A percentile compares a stretch with the other conserved stretches of the same genome.
Conservation (phyloP, 2,329 filamentous ascomycete genomes). For the Curvularia hawaiiensis region DNA sequence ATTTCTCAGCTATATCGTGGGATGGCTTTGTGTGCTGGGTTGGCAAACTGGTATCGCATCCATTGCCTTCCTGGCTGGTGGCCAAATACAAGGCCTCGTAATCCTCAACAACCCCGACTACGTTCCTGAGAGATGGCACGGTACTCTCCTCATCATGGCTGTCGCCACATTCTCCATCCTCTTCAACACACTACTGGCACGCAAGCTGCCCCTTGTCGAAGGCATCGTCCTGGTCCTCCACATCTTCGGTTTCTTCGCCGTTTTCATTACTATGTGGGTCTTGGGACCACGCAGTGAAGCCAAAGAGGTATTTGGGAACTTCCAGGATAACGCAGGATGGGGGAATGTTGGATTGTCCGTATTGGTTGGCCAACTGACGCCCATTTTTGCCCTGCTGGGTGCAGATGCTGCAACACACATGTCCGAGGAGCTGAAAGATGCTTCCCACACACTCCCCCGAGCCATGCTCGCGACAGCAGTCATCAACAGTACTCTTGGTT, state of each 20-base stretch:
- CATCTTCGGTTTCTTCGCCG: conserved; percentile 56
- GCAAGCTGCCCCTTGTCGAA: conserved; percentile 54
- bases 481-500: conserved; percentile 47
- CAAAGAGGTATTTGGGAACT: conserved; percentile 30
- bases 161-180: conserved; percentile 46
- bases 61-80: conserved; percentile 36
- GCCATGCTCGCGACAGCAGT: conserved; percentile 50
- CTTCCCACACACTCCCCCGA: conserved; percentile 42
- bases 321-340: conserved; percentile 37
- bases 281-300: conserved; percentile 30
- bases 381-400: conserved; percentile 32
- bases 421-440: conserved; percentile 44
- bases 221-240: conserved; percentile 55
- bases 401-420: conserved; percentile 40
- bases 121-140: conserved; percentile 53
- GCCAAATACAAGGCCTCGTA: conserved; percentile 41
- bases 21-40: conserved; percentile 51
- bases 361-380: conserved; percentile 30
- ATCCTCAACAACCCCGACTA: conserved; percentile 49
- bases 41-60: conserved; percentile 48
- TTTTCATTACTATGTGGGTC: conserved; percentile 47
- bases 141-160: conserved; percentile 55
- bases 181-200: conserved; percentile 54
- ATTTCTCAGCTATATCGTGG: conserved; percentile 34
- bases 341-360: conserved; percentile 31